Evolutionary conservation across 495 filamentous ascomycete genomes (phyloP).

Genomic region (Penicillium parvum): DNA sequence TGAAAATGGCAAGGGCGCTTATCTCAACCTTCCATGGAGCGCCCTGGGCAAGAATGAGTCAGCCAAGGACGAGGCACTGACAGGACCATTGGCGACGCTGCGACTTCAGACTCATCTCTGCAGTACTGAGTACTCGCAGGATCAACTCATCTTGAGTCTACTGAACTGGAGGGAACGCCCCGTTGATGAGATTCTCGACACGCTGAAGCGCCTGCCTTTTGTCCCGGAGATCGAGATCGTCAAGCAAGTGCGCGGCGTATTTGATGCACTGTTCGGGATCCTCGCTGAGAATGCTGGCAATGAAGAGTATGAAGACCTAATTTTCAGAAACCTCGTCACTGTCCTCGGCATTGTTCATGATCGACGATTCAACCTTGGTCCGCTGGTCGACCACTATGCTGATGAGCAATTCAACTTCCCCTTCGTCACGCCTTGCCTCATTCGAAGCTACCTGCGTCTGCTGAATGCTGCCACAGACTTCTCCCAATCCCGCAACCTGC

Average conservation of each 20-base stretch:
- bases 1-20: slow-evolving; percentile 66
- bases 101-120: slow-evolving; percentile 84
- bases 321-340: slow-evolving; percentile 84
- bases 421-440: slow-evolving; percentile 86
- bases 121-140: slow-evolving; percentile 93
- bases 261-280: slow-evolving; percentile 89
- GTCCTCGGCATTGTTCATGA: slow-evolving; percentile 93
- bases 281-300: slow-evolving; percentile 82
- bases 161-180: slow-evolving; percentile 79
- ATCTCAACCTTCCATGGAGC: slow-evolving; percentile 77
- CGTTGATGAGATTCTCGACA: slow-evolving; percentile 60
- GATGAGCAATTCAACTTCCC: slow-evolving; percentile 88
- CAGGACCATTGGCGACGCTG: slow-evolving; percentile 69
- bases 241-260: slow-evolving; percentile 83
- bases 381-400: slow-evolving; percentile 88
- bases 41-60: slow-evolving; percentile 59
- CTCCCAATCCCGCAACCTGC: slow-evolving; percentile 74
- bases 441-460: slow-evolving; percentile 79
- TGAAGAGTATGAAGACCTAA: slow-evolving; percentile 86
- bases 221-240: slow-evolving; percentile 97
- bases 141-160: slow-evolving; percentile 79
- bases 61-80: slow-evolving; percentile 67
- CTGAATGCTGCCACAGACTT: slow-evolving; percentile 73
- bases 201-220: slow-evolving; percentile 80
- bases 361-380: slow-evolving; percentile 83